Evolutionary conservation across 495 filamentous ascomycete species (phyloP), one percentile per base, ranked within the genome.

Genomic region (Tuber umbilicatum): DNA sequence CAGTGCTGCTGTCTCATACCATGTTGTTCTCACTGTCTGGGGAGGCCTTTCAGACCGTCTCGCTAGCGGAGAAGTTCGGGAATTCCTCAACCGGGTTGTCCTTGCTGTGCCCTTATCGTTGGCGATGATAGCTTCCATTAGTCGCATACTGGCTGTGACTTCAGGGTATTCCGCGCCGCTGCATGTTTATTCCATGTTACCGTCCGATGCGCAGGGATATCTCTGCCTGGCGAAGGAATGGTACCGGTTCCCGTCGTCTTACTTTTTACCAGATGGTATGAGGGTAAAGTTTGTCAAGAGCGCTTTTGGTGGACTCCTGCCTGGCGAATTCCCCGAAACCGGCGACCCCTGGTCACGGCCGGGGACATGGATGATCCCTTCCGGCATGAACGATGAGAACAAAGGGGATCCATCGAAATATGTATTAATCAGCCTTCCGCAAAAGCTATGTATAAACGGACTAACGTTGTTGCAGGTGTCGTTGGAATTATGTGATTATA

Each of bases 211-310:
- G 0, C 83, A 89, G 40, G 90, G 90, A 68, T 89, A 85, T 40
- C 88, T 99, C 6, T 99, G 96, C 83, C 87, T 97, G 69, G 94
- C 91, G 64, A 98, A 97, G 83, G 96, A 99, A 83, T 99, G 96
- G 96, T 97, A 99, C 82, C 92, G 96, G 69, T 99, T 97, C 81
- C 96, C 96, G 17, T 94, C 92, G 21, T 94, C 93, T 6, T 98
- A 94, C 84, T 92, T 94, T 82, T 86, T 99, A 0, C 96, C 96
- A 0, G 83, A 89, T 10, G 86, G 87, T 68, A 91, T 94, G 87
- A 88, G 87, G 64, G 92, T 92, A 74, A 96, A 93, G 75, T 98
- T 97, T 78, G 85, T 99, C 71, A 91, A 90, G 78, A 95, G 92
- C 79, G 92, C 93, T 74, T 99, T 99, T 84, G 86, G 87, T 39